Evolutionary conservation across 2,329 filamentous ascomycete species (phyloP).

Genomic region (Penicillium psychrosexuale): DNA sequence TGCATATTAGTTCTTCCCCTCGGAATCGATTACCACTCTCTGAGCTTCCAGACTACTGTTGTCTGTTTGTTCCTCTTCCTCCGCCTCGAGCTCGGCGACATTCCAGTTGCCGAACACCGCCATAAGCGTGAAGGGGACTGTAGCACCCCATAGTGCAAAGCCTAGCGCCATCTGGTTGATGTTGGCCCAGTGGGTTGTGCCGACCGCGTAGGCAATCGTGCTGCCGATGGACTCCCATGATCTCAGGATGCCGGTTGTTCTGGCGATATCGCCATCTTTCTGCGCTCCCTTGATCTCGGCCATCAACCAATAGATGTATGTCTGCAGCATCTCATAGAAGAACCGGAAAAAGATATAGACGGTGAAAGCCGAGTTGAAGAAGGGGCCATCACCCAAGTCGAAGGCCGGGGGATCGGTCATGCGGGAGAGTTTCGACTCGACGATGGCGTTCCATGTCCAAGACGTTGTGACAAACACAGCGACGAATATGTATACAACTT

Average conservation of each 20-base stretch:
- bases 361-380: conserved; percentile 41
- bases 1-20: not conserved
- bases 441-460: conserved; percentile 50
- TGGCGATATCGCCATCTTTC: conserved; percentile 30
- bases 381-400: conserved; percentile 30
- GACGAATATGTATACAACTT: conserved; percentile 44
- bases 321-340: conserved; percentile 53
- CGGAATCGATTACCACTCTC: conserved; percentile 3
- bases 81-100: not conserved
- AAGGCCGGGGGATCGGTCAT: conserved; percentile 46
- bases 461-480: conserved; percentile 43
- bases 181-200: conserved; percentile 30
- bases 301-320: conserved; percentile 53
- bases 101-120: conserved; percentile 20
- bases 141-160: conserved; percentile 30
- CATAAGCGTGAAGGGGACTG: conserved; percentile 21
- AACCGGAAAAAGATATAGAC: conserved; percentile 51
- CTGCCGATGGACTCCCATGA: conserved; percentile 35
- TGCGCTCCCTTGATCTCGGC: conserved; percentile 31
- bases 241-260: conserved; percentile 32
- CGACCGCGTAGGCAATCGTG: conserved; percentile 33
- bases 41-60: conserved; percentile 12
- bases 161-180: conserved; percentile 33
- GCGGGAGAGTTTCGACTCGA: conserved; percentile 47
- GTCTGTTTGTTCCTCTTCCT: conserved; percentile 2